A percentile compares a stretch with the other conserved stretches of the same genome.
Conservation (phyloP, 768 basidiomycete species). For the Antrodiella citrinella region DNA sequence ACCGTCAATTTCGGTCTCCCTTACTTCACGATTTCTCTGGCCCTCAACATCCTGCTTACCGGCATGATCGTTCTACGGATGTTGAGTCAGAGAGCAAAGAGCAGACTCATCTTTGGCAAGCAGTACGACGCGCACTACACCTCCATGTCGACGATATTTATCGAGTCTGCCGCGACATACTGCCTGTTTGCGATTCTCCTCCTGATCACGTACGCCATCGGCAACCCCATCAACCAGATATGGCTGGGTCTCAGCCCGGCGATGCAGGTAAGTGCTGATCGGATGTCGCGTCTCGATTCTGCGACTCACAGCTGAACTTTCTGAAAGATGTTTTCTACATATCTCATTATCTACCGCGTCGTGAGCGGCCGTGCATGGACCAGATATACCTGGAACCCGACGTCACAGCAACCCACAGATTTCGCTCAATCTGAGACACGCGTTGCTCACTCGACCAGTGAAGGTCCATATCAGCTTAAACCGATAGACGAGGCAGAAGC, state of each 20-base stretch:
- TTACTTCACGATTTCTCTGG: slow-evolving; percentile 15
- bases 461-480: not conserved
- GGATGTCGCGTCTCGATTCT: not conserved
- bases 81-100: not conserved
- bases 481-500: too few relatives aligned
- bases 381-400: not conserved
- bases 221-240: slow-evolving; percentile 8
- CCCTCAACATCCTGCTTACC: slow-evolving; percentile 14
- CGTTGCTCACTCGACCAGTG: not conserved
- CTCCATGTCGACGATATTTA: slow-evolving; percentile 13
- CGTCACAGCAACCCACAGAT: not conserved
- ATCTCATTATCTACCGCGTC: not conserved
- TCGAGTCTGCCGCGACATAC: slow-evolving; percentile 18
- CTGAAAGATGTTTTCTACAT: not conserved
- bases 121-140: slow-evolving; percentile 6
- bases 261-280: not conserved
- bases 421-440: not conserved
- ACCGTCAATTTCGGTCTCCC: slow-evolving; percentile 9
- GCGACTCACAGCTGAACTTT: not conserved
- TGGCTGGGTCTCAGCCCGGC: not conserved
- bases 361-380: not conserved
- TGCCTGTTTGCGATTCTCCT: slow-evolving; percentile 9
- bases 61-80: slow-evolving; percentile 12
- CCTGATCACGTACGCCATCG: slow-evolving; percentile 13
- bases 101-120: not conserved